Percentiles rank a stretch among this genome's conserved stretches.
Evolutionary conservation across 768 basidiomycete genomes (phyloP).

Genomic region (Lentinula boryana): DNA sequence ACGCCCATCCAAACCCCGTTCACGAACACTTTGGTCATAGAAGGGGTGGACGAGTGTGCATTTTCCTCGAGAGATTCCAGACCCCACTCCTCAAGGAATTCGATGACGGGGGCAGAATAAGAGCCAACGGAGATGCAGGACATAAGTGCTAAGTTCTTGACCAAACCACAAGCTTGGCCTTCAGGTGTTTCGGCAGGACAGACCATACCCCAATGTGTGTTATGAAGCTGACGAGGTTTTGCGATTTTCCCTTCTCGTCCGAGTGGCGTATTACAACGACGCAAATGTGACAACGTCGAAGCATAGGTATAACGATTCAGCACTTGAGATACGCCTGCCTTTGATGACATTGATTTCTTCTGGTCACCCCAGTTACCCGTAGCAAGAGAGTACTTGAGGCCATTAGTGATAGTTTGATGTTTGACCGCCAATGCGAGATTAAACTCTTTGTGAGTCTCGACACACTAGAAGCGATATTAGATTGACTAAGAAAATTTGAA

Average conservation of each 20-base stretch:
- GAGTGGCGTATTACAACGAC: slow-evolving; percentile 96
- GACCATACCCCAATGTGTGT: slow-evolving; percentile 99
- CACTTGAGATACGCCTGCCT: slow-evolving; percentile 98
- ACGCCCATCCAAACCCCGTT: slow-evolving; percentile 99
- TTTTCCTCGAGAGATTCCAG: slow-evolving; percentile 93
- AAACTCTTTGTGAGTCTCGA: slow-evolving; percentile 95
- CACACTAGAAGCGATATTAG: slow-evolving; percentile 58
- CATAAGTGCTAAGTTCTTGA: slow-evolving; percentile 98
- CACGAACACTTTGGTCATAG: slow-evolving; percentile 92
- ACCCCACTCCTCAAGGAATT: slow-evolving; percentile 99
- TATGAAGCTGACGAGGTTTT: slow-evolving; percentile 97
- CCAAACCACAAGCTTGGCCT: slow-evolving; percentile 98
- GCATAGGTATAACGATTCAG: slow-evolving; percentile 98
- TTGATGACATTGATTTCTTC: slow-evolving; percentile 96
- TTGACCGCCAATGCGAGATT: slow-evolving; percentile 89
- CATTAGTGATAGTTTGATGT: slow-evolving; percentile 96
- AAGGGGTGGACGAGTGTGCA: slow-evolving; percentile 70
- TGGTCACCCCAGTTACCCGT: slow-evolving; percentile 99
- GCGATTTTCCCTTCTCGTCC: slow-evolving; percentile 99
- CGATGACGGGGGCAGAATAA: slow-evolving; percentile 91
- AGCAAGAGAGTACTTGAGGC: slow-evolving; percentile 94
- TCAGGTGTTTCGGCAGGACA: slow-evolving; percentile 99
- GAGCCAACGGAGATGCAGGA: slow-evolving; percentile 97
- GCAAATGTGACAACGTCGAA: slow-evolving; percentile 95
- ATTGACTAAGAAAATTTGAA: background rate